Evolutionary conservation across 2,329 filamentous ascomycete species (phyloP), one percentile per base, ranked within the genome.

Genomic region (Clonostachys sp.): DNA sequence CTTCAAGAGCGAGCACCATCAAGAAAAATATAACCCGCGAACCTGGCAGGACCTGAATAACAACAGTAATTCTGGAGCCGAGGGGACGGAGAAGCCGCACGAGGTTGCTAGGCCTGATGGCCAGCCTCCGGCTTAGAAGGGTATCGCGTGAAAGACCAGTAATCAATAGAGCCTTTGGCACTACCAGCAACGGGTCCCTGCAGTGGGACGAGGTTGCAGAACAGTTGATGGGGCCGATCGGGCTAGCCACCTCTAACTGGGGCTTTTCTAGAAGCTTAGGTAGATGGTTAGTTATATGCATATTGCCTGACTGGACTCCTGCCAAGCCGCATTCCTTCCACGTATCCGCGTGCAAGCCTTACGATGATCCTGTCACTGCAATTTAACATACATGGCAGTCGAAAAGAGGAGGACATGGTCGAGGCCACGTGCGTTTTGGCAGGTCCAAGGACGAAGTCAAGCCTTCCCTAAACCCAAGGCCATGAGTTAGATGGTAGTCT

Each of bases 1-100:
- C 60, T 87, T 85, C 64, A 90, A 87, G 65, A 81, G 82, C 45
- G 78, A 83, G 43, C 84, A 81, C 0, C 77, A 78, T 8, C 78
- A 83, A 44, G 75, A 80, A 30, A 86, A 77, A 63, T 85, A 84
- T 55, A 91, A 91, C 61, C 75, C 79, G 36, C 75, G 82, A 12
- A 76, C 80, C 2, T 95, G 85, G 74, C 80, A 79, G 41, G 78
- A 77, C 48, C 70, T 87, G 41, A 53, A 63, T 33, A 49, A 34
- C 24, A 30, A 30, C 24, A 30, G 24, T 30, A 30, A 30, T 30
- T 6, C 24, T 30, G 24, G 38, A 51, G 58, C 18, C n/a, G 70
- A 78, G 47, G 69, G 71, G 3, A 63, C 70, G 39, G 75, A 80
- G 42, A 76, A 74, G 8, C 65, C 74, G 34, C 63, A 75, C 6